Evolutionary conservation across 179 eudicot species (phyloP).

Genomic region (Amaranthus tricolor): DNA sequence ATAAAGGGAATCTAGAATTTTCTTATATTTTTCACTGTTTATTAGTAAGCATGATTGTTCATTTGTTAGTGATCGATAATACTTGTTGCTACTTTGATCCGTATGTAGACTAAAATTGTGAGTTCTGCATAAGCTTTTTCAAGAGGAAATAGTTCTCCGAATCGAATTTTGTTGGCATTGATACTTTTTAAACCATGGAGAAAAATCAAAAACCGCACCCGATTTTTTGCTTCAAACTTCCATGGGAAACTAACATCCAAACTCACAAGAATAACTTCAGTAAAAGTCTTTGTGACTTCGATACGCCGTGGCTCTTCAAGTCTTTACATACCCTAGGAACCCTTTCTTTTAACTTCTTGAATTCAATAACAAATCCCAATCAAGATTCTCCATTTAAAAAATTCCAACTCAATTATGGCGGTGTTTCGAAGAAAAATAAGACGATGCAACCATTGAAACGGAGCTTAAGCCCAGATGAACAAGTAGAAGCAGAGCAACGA

Average conservation of each 20-base stretch:
- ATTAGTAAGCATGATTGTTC: no score
- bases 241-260: conserved; percentile 51
- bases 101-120: no score
- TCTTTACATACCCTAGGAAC: conserved; percentile 54
- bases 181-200: conserved; percentile 1
- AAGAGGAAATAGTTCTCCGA: no score
- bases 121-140: no score
- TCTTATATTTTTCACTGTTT: no score
- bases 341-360: conserved; percentile 38
- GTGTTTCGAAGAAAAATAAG: conserved; percentile 9
- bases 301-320: conserved; percentile 80
- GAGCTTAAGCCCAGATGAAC: conserved; percentile 52
- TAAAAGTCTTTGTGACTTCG: conserved; percentile 41
- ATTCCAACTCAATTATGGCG: conserved; percentile 19
- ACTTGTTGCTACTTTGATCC: no score
- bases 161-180: no score
- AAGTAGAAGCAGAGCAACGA: conserved; percentile 87
- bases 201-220: conserved; percentile 43
- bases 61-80: no score
- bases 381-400: conserved; percentile 15
- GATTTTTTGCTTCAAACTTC: conserved; percentile 74
- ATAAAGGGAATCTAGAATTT: no score
- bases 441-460: conserved; percentile 12
- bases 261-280: conserved; percentile 21
- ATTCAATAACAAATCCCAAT: conserved; percentile 31